These are phyloP conservation scores for Taphrina communis DNA, from an alignment of 1,139 yeast species.

Conservation along the genomic window DNA sequence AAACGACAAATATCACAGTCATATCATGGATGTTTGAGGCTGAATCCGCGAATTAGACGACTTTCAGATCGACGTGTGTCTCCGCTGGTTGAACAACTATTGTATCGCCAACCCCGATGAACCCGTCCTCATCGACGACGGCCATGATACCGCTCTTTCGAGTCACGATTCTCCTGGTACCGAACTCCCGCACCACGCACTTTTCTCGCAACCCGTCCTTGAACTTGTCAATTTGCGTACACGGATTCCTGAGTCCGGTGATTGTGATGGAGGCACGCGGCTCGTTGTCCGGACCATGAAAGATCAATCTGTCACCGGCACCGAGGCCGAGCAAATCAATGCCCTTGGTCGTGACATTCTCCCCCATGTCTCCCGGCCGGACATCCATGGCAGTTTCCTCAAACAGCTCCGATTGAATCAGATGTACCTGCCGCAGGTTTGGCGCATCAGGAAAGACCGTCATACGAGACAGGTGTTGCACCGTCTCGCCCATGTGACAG, in stretches of 20 bases:
- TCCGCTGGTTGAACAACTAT: conserved; percentile 13
- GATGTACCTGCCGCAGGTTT: conserved; percentile 27
- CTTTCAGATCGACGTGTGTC: conserved; percentile 4
- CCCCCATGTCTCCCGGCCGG: conserved; percentile 25
- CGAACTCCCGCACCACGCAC: conserved; percentile 13
- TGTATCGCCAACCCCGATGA: conserved; percentile 14
- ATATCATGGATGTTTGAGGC: too few species aligned
- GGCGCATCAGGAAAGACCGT: conserved; percentile 13
- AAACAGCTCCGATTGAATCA: conserved; percentile 24
- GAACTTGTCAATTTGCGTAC: conserved; percentile 29
- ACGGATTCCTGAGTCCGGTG: conserved; percentile 32
- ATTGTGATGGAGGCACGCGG: conserved; percentile 7
- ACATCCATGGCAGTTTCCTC: conserved; percentile 13
- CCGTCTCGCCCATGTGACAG: conserved; percentile 22
- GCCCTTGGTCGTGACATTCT: conserved; percentile 30
- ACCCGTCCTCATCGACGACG: conserved; percentile 24
- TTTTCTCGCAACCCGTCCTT: conserved; percentile 17
- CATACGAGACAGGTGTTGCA: conserved; percentile 25
- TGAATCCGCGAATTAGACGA: conserved; percentile 2
- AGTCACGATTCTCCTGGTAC: conserved; percentile 9
- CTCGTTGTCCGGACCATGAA: conserved; percentile 9
- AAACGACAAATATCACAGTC: too few species aligned
- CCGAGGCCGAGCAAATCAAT: conserved; percentile 20
- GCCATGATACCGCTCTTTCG: conserved; percentile 35
- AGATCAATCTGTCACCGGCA: conserved; percentile 9